Conservation (phyloP, 2,329 filamentous ascomycete genomes). For the Diaporthe citriasiana region DNA sequence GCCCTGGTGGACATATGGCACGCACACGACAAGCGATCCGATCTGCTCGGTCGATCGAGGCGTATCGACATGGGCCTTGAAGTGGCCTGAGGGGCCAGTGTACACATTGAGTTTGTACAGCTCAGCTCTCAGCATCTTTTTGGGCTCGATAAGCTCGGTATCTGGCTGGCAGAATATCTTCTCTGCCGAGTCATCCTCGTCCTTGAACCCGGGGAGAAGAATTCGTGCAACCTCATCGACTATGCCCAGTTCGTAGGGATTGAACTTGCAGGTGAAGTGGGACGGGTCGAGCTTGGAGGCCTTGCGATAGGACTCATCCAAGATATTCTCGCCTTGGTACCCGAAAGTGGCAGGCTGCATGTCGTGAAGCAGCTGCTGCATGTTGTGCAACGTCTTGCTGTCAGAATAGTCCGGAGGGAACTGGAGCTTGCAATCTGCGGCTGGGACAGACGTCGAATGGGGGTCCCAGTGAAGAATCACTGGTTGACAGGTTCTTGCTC, state of each 20-base stretch:
- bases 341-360: conserved; percentile 65
- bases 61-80: conserved; percentile 1
- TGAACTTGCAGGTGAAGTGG: conserved; percentile 64
- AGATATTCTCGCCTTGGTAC: conserved; percentile 57
- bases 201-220: conserved; percentile 53
- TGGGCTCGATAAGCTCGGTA: conserved; percentile 48
- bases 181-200: no score
- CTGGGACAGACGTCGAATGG: not conserved
- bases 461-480: conserved; percentile 46
- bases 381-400: conserved; percentile 5
- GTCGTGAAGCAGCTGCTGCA: conserved; percentile 48
- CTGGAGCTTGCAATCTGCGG: conserved; percentile 37
- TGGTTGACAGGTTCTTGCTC: not conserved
- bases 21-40: not conserved
- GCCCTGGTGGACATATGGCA: not conserved
- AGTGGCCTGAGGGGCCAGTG: not conserved
- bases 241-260: conserved; percentile 65
- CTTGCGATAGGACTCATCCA: conserved; percentile 66
- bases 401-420: conserved; percentile 38
- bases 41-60: conserved; percentile 42
- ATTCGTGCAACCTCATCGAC: conserved; percentile 62
- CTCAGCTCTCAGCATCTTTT: conserved; percentile 61
- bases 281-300: conserved; percentile 64
- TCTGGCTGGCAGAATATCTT: not conserved
- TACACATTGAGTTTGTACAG: conserved; percentile 70